Percentiles rank a stretch among this genome's conserved stretches.
Conservation (phyloP, 2,329 filamentous ascomycete species). For the Aspergillus phoenicis region DNA sequence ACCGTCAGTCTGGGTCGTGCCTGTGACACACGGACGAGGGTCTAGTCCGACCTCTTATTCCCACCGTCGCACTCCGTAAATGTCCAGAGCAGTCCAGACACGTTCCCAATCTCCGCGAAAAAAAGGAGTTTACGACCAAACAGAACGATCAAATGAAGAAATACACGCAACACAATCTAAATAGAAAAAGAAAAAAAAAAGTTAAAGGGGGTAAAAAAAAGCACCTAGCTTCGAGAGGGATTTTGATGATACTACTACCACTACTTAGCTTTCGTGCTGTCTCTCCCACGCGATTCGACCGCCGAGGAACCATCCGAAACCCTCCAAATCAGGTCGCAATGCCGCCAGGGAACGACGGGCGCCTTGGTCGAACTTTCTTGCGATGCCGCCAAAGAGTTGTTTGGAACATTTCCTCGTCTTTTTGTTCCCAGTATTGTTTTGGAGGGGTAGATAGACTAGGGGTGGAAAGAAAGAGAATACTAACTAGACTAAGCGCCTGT, state of each 20-base stretch:
- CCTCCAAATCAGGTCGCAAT: constrained; percentile 17
- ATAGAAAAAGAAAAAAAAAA: too few relatives aligned
- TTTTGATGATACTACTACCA: neutral
- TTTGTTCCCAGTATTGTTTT: neutral
- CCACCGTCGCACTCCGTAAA: constrained; percentile 1
- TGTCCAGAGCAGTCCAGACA: neutral
- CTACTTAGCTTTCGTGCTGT: neutral
- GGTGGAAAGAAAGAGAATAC: too few relatives aligned
- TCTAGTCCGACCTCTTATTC: constrained; percentile 6
- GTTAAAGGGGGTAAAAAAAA: neutral
- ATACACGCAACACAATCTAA: neutral
- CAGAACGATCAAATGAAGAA: too few relatives aligned
- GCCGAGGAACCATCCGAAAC: constrained; percentile 15
- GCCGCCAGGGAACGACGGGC: constrained; percentile 8
- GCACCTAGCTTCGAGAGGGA: neutral
- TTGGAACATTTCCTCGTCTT: neutral
- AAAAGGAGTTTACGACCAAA: neutral
- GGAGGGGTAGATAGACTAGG: neutral
- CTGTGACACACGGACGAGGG: neutral
- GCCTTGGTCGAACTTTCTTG: constrained; percentile 17
- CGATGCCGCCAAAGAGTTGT: neutral
- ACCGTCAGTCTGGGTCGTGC: constrained; percentile 2
- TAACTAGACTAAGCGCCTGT: neutral
- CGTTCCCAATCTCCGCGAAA: neutral
- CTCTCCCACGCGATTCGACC: constrained; percentile 1